Conservation (phyloP, 345 rosid species). For the Citrus unshiu region DNA sequence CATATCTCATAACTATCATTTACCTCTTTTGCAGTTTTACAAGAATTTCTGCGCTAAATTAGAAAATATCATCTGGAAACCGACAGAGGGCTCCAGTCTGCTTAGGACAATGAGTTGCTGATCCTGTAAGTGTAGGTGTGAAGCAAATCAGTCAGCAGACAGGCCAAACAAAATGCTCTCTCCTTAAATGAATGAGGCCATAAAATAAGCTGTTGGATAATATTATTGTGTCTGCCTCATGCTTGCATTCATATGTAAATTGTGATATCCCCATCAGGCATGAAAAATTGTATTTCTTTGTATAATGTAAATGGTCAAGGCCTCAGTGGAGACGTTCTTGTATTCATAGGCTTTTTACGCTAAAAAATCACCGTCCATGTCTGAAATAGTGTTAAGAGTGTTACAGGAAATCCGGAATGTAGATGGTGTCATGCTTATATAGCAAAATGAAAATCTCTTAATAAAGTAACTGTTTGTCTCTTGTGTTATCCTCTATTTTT, state of each 20-base stretch:
- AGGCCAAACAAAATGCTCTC: not conserved
- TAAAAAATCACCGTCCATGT: not conserved
- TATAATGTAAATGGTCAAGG: not conserved
- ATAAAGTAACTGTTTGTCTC: not conserved
- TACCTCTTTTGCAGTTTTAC: slow-evolving; percentile 57
- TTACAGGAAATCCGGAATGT: not conserved
- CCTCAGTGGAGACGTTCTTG: not conserved
- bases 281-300: not conserved
- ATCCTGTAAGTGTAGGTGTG: slow-evolving; percentile 27
- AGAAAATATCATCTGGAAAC: slow-evolving; percentile 74
- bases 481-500: not conserved
- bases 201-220: not conserved
- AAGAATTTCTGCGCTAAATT: slow-evolving; percentile 68
- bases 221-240: not conserved
- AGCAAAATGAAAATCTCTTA: not conserved
- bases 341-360: not conserved
- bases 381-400: not conserved
- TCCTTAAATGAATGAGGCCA: not conserved
- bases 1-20: not conserved
- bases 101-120: slow-evolving; percentile 45
- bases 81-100: slow-evolving; percentile 48
- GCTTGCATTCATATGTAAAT: not conserved
- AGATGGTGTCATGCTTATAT: not conserved
- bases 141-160: slow-evolving; percentile 21
- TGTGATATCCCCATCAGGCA: not conserved